A percentile compares a stretch with the other conserved stretches of the same genome.
Conservation (phyloP, 768 basidiomycete genomes). For the Guyanaporus albipodus region DNA sequence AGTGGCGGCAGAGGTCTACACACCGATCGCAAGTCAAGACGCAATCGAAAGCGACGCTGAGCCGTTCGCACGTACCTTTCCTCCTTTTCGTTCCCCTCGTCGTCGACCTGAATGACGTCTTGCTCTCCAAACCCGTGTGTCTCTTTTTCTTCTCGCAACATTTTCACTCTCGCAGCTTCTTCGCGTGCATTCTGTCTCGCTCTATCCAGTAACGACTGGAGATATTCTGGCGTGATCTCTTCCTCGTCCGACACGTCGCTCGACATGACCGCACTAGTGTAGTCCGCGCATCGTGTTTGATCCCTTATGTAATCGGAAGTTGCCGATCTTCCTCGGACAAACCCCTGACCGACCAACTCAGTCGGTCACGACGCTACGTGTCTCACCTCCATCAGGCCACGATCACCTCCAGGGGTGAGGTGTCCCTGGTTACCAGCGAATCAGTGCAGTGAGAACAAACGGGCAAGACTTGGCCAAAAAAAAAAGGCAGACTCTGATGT, state of each 20-base stretch:
- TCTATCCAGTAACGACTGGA: slow-evolving; percentile 59
- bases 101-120: slow-evolving; percentile 47
- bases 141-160: slow-evolving; percentile 23
- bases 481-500: no score
- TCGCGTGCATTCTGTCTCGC: slow-evolving; percentile 51
- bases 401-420: no score
- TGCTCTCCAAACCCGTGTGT: slow-evolving; percentile 43
- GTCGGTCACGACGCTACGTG: no score
- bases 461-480: no score
- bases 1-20: slow-evolving; percentile 58
- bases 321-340: no score
- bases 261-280: no score
- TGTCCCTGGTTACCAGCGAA: no score
- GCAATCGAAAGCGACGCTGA: background rate
- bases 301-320: no score
- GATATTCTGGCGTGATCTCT: slow-evolving; percentile 54
- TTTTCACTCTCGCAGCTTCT: slow-evolving; percentile 22
- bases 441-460: no score
- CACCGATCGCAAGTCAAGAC: background rate
- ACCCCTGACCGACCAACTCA: no score
- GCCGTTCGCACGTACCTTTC: slow-evolving; percentile 29
- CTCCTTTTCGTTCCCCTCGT: slow-evolving; percentile 23
- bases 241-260: slow-evolving; percentile 29
- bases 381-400: no score
- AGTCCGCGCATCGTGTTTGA: no score